Conservation (phyloP, 345 rosid genomes). For the Barbarea vulgaris region DNA sequence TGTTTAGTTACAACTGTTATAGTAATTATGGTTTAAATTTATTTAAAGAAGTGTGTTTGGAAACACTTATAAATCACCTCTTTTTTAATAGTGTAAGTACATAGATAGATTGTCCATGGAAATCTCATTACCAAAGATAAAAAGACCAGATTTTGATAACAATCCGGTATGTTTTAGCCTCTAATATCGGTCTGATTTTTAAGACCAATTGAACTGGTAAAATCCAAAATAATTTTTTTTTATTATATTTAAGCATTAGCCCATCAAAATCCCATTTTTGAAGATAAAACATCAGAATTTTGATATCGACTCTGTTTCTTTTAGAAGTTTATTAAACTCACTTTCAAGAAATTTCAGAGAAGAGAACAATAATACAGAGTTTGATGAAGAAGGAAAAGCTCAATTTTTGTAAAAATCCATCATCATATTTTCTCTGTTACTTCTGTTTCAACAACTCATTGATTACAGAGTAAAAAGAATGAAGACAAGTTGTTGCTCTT, state of each 20-base stretch:
- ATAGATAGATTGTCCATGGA: neutral
- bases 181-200: neutral
- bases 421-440: neutral
- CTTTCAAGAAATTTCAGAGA: neutral
- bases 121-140: too few relatives aligned
- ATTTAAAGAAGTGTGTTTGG: too few relatives aligned
- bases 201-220: neutral
- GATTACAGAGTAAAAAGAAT: slow-evolving; percentile 26
- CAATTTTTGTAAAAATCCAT: neutral
- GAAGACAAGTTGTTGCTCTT: slow-evolving; percentile 14
- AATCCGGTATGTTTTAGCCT: neutral
- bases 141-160: neutral
- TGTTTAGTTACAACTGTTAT: too few relatives aligned
- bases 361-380: neutral
- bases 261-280: neutral
- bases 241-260: neutral
- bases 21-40: too few relatives aligned
- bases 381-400: neutral
- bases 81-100: too few relatives aligned
- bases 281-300: neutral
- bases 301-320: neutral
- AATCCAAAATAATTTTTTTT: neutral
- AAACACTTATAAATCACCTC: too few relatives aligned
- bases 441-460: slow-evolving; percentile 4
- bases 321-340: neutral